Base-by-base conservation (phyloP, 257 asterid genomes). In the Thymus mandschuricus region DNA sequence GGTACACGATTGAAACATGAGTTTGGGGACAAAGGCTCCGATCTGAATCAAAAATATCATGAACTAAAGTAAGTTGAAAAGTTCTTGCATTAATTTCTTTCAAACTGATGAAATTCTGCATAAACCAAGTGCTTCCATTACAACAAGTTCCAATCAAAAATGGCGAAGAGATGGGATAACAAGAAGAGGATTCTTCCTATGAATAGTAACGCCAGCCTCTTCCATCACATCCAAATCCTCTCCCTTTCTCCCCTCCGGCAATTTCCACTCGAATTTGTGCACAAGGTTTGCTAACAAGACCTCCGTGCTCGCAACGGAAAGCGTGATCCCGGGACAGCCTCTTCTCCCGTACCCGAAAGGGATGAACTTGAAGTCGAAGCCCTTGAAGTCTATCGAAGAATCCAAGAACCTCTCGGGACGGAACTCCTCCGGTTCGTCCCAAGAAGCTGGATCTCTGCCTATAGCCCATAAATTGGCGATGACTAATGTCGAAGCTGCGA, bases 381-480 rank as follows among this genome's bases (percentile, higher is more conserved):
- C 82, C 60, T 52, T 74, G 8, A 70, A 74, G 60, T 82, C 75
- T 4, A 46, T n/a, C 0, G 41, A 13, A 6, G 28, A n/a, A 27
- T 65, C 43, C 59, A 82, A 40, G 68, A 86, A 86, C 28, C 92
- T 80, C 1, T 84, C 83, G 0, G 87, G 92, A 1, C 13, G 48
- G 44, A 82, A 86, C n/a, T 69, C 68, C 3, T 84, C 89, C 0
- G 87, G 86, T 0, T 84, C 65, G 0, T 76, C 63, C 92, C 89
- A 86, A 5, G 0, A 38, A 0, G 6, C 15, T 0, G 86, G 79
- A 64, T 84, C 89, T 46, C 86, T 65, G 0, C 82, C 71, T 0
- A 86, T 80, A 10, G 85, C 66, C 83, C 83, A 84, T 10, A 72
- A 65, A 51, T 84, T 86, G 5, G 50, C 29, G 7, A 84, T 8